A percentile compares a stretch with the other conserved stretches of the same genome.
Conservation (phyloP, 106 monocot genomes). For the Acorus calamus region DNA sequence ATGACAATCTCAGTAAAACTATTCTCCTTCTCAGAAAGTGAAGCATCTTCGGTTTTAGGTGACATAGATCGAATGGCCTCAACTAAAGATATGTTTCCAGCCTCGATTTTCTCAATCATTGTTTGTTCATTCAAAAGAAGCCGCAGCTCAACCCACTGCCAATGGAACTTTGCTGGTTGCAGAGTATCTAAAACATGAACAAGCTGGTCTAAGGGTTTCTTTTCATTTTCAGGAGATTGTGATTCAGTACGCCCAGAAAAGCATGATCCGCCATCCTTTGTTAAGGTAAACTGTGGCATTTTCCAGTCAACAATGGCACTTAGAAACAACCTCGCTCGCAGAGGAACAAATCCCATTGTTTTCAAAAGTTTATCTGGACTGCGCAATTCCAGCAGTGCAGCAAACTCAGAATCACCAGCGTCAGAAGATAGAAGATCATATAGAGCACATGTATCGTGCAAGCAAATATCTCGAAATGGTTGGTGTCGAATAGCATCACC, state of each 20-base stretch:
- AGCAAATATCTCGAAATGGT: constrained; percentile 78
- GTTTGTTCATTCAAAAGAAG: constrained; percentile 93
- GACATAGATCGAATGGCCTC: constrained; percentile 78
- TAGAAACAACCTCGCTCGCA: constrained; percentile 75
- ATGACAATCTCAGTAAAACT: constrained; percentile 76
- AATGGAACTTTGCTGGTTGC: constrained; percentile 98
- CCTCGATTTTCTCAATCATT: constrained; percentile 73
- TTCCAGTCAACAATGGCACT: constrained; percentile 76
- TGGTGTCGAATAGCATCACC: constrained; percentile 68
- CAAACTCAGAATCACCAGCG: constrained; percentile 75
- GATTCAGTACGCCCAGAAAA: constrained; percentile 34
- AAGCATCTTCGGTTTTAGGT: constrained; percentile 54
- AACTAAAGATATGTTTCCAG: constrained; percentile 56
- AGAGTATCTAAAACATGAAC: constrained; percentile 83
- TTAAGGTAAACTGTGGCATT: constrained; percentile 58
- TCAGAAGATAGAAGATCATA: constrained; percentile 74
- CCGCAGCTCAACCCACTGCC: constrained; percentile 97
- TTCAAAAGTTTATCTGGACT: constrained; percentile 63
- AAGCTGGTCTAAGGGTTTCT: constrained; percentile 62
- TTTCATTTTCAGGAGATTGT: constrained; percentile 47
- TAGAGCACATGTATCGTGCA: constrained; percentile 46
- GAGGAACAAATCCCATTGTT: constrained; percentile 77
- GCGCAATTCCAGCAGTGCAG: constrained; percentile 75
- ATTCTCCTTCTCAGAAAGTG: constrained; percentile 83
- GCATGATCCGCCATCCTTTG: constrained; percentile 66